These are phyloP conservation scores for Bipolaris gigantea DNA, from an alignment of 2,329 filamentous ascomycete species.

Conservation along the genomic window DNA sequence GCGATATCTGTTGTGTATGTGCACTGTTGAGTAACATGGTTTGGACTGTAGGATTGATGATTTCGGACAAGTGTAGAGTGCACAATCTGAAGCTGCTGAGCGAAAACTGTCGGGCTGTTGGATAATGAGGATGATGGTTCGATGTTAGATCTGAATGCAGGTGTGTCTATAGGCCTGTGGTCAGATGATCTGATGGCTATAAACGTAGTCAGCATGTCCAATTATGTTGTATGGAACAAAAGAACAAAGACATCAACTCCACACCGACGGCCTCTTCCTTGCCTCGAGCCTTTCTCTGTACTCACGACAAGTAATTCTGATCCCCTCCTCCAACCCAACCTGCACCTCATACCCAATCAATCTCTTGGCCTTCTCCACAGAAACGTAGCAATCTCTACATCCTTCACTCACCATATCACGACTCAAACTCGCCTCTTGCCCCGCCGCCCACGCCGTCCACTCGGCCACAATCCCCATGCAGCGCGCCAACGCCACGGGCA, in stretches of 20 bases:
- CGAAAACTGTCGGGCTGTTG: too few relatives aligned
- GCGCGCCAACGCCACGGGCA: slow-evolving; percentile 55
- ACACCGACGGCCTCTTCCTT: not conserved
- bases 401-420: slow-evolving; percentile 60
- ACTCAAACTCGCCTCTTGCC: slow-evolving; percentile 52
- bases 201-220: too few relatives aligned
- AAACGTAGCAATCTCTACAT: slow-evolving; percentile 56
- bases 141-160: too few relatives aligned
- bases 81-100: too few relatives aligned
- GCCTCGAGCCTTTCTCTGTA: slow-evolving; percentile 3
- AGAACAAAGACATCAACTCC: not conserved
- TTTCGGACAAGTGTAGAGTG: not conserved
- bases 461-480: slow-evolving; percentile 53
- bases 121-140: too few relatives aligned
- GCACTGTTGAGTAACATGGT: not conserved
- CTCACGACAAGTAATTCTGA: slow-evolving; percentile 40
- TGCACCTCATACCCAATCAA: slow-evolving; percentile 58
- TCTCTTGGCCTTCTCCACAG: slow-evolving; percentile 54
- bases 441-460: slow-evolving; percentile 50
- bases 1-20: not conserved
- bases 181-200: too few relatives aligned
- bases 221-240: not conserved
- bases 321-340: slow-evolving; percentile 56
- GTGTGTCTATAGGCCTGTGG: too few relatives aligned
- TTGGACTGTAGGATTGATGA: not conserved